Evolutionary conservation across 192 early-diverging fungal genomes (phyloP), one percentile per base, ranked within the genome.

Genomic region (Coemansia sp.): DNA sequence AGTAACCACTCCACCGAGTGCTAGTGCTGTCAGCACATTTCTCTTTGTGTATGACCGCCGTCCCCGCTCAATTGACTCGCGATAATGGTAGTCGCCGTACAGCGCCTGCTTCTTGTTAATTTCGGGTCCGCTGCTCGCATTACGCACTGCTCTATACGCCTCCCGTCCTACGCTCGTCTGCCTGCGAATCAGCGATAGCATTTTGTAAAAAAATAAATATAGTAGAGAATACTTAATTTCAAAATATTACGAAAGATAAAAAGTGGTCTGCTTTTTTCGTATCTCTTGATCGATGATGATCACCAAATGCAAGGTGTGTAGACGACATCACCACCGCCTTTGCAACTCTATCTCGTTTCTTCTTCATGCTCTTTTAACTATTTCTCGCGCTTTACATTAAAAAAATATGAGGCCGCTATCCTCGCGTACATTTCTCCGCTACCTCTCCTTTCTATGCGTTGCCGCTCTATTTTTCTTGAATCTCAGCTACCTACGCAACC

Each of bases 41-140:
- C 55, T 38, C 34, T 50, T 38, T 25, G 69, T 62, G 63, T 83
- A 83, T 44, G 37, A 68, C 58, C 44, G 63, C 55, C 80, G 75
- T 2, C 76, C 80, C 11, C 80, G 80, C 72, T 83, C 76, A 29
- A 83, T 83, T 48, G 80, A 83, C 37, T 70, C 58, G 44, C 69
- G 72, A 59, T 76, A 76, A 14, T 69, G 74, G 59, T 81, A 81
- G 39, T 76, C 74, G 51, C 70, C 71, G 60, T 81, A 73, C 48
- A 66, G 39, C 15, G 73, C 31, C 15, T 45, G 27, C 19, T 67
- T 62, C 11, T 48, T 58, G 48, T 55, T 53, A 17, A 44, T 31
- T 25, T 29, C 60, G 3, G 44, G 15, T 10, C 23, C 27, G 8
- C 14, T n/a, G 14, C 58, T 66, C 2, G 51, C 27, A 66, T 66